These are phyloP conservation scores for Stromatinia cepivora DNA, from an alignment of 2,329 filamentous ascomycete genomes.

Conservation along the genomic window DNA sequence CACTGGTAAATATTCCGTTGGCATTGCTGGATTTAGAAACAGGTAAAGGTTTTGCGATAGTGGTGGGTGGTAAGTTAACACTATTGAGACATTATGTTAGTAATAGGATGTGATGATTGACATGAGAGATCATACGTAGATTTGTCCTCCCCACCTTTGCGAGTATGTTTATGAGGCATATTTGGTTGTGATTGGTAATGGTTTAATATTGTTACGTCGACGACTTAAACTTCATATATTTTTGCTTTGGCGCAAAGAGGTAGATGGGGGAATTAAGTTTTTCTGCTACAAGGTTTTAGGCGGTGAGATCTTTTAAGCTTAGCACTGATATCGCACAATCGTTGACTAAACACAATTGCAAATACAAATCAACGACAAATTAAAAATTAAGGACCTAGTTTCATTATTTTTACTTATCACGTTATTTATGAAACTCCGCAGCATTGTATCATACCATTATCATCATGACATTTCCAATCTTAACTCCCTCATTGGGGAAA, in stretches of 20 bases:
- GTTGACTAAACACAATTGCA: background rate
- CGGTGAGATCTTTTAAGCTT: background rate
- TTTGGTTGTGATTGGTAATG: background rate
- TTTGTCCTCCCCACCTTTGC: conserved; percentile 57
- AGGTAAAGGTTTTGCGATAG: conserved; percentile 59
- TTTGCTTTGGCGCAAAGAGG: background rate
- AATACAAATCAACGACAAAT: background rate
- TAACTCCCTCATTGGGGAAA: background rate
- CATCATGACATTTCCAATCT: background rate
- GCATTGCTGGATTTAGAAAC: conserved; percentile 48
- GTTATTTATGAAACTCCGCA: background rate
- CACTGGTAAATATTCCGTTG: conserved; percentile 43
- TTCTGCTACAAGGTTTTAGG: background rate
- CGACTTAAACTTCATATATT: background rate
- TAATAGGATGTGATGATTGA: background rate
- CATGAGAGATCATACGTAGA: conserved; percentile 48
- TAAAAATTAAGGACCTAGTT: too few species aligned
- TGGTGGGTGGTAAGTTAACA: conserved; percentile 56
- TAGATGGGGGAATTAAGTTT: conserved; percentile 11
- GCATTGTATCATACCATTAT: background rate
- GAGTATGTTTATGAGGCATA: conserved; percentile 89
- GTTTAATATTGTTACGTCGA: background rate
- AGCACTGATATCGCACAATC: background rate
- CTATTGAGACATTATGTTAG: conserved; percentile 37
- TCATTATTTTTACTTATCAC: background rate